These are phyloP conservation scores for Ceratobasidium sp. DNA, from an alignment of 1,284 basidiomycete species.

Conservation along the genomic window DNA sequence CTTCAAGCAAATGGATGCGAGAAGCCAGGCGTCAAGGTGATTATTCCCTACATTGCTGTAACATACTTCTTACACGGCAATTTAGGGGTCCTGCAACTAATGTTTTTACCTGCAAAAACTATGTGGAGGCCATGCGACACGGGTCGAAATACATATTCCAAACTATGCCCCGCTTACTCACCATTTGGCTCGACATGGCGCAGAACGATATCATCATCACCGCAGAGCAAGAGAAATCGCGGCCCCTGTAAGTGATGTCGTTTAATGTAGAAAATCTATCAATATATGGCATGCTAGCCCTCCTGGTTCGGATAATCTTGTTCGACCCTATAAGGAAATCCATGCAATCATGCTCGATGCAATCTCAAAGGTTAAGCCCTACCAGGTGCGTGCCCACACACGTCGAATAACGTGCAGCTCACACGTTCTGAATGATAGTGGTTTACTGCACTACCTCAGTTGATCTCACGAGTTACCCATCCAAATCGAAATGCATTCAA, in stretches of 20 bases:
- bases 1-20: conserved; percentile 37
- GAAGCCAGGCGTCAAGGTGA: conserved; percentile 34
- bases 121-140: conserved; percentile 74
- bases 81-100: conserved; percentile 37
- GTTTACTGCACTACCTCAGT: conserved; percentile 96
- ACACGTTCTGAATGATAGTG: conserved; percentile 65
- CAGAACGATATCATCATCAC: conserved; percentile 57
- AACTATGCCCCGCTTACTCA: conserved; percentile 91
- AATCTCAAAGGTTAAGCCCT: conserved; percentile 70
- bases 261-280: neutral
- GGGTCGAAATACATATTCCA: conserved; percentile 98
- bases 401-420: neutral
- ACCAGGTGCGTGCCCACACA: conserved; percentile 63
- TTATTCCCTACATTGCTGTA: neutral
- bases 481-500: conserved; percentile 71
- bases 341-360: conserved; percentile 57
- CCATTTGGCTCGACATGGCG: conserved; percentile 95
- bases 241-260: neutral
- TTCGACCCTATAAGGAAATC: conserved; percentile 27
- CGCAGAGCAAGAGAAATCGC: conserved; percentile 41
- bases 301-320: neutral
- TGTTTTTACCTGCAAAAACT: conserved; percentile 51
- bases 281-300: conserved; percentile 3
- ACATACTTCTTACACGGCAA: neutral
- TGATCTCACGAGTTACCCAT: conserved; percentile 93